phyloP scores from a whole-genome alignment of 495 filamentous ascomycete genomes.

The Penicillium egyptiacum region DNA sequence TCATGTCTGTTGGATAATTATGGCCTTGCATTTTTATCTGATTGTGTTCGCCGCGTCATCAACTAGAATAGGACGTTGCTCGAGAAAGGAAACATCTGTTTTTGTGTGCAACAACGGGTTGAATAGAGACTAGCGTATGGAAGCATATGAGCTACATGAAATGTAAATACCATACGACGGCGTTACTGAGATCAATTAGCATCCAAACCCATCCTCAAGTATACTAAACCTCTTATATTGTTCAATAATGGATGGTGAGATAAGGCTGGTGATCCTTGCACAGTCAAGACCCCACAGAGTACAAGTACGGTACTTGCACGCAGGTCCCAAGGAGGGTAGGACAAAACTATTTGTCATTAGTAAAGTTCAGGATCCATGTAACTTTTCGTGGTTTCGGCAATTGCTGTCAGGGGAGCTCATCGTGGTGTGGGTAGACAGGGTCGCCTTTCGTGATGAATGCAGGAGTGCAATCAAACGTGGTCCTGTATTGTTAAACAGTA shows the following conservation, averaged over 20 bases:
- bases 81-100: neutral
- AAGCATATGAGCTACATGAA: neutral
- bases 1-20: neutral
- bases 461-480: constrained; percentile 9
- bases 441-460: neutral
- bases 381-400: constrained; percentile 13
- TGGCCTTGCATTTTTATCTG: neutral
- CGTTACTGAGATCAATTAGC: neutral
- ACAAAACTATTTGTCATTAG: constrained; percentile 18
- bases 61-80: neutral
- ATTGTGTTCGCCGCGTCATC: neutral
- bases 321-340: constrained; percentile 13
- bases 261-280: neutral
- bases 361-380: constrained; percentile 23
- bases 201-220: neutral
- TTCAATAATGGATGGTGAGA: neutral
- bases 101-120: neutral
- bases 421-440: neutral
- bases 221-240: neutral
- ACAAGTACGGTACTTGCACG: constrained; percentile 8
- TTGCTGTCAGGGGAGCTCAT: neutral
- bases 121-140: neutral
- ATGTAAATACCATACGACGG: constrained; percentile 13
- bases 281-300: neutral
- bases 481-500: neutral